A percentile compares a stretch with the other conserved stretches of the same genome.
Evolutionary conservation across 805 yeast species (phyloP).

Genomic region (Ogataea trehaloabstinens): DNA sequence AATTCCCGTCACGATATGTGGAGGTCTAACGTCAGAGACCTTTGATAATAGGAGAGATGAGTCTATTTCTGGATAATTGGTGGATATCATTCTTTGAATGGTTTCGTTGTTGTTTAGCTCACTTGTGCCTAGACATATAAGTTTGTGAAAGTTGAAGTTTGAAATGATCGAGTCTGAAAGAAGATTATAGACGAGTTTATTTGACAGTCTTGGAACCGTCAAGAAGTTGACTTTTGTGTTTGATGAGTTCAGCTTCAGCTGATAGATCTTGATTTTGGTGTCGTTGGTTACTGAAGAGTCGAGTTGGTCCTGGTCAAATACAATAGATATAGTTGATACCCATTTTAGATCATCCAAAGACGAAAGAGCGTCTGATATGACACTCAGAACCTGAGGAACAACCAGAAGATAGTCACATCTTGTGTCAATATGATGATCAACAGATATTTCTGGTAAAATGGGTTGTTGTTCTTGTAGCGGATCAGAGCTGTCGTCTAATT

Average conservation of each 20-base stretch:
- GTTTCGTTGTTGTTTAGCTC: constrained; percentile 20
- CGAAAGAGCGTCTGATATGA: constrained; percentile 20
- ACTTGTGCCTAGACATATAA: constrained; percentile 23
- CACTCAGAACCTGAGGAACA: constrained; percentile 30
- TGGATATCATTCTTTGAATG: constrained; percentile 15
- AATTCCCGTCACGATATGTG: constrained; percentile 47
- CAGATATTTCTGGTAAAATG: constrained; percentile 28
- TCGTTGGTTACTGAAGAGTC: constrained; percentile 34
- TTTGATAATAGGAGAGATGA: constrained; percentile 8
- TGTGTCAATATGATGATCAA: constrained; percentile 19
- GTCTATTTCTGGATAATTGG: constrained; percentile 1
- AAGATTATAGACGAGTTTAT: constrained; percentile 25
- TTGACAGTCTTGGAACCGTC: constrained; percentile 21
- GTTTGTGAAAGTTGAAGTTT: constrained; percentile 8
- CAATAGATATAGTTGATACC: constrained; percentile 15
- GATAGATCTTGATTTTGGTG: constrained; percentile 15
- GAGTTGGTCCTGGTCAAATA: constrained; percentile 46
- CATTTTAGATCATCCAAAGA: constrained; percentile 4
- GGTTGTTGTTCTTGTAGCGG: constrained; percentile 16
- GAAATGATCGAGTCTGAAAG: constrained; percentile 15
- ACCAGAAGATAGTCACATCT: constrained; percentile 28
- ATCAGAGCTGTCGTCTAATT: constrained; percentile 20
- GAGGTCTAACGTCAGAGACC: constrained; percentile 44
- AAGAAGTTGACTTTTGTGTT: constrained; percentile 11
- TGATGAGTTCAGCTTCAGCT: constrained; percentile 1